phyloP scores from a whole-genome alignment of 805 yeast genomes.

The Nakazawaea ambrosiae region DNA sequence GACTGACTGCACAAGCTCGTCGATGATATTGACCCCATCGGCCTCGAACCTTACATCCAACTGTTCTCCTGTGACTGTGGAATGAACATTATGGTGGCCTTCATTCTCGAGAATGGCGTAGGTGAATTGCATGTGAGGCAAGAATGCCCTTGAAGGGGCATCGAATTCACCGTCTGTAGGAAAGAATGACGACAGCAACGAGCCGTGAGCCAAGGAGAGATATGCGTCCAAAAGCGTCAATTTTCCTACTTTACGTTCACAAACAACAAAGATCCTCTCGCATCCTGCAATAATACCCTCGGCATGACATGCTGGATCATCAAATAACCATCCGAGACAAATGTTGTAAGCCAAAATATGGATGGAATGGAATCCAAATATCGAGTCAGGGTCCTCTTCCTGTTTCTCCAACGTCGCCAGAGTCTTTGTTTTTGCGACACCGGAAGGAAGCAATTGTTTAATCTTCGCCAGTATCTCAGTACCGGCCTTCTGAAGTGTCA shows the following conservation, averaged over 20 bases:
- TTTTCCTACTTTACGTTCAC: constrained; percentile 57
- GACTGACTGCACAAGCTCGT: constrained; percentile 41
- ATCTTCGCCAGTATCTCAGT: not conserved
- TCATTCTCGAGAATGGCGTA: constrained; percentile 28
- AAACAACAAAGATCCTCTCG: constrained; percentile 60
- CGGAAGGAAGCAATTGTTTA: not conserved
- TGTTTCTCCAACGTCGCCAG: constrained; percentile 11
- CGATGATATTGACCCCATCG: constrained; percentile 46
- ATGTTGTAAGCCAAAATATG: constrained; percentile 57
- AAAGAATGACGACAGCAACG: constrained; percentile 40
- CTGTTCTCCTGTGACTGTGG: constrained; percentile 59
- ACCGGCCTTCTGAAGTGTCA: constrained; percentile 28
- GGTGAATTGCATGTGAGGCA: constrained; percentile 60
- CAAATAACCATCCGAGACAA: constrained; percentile 76
- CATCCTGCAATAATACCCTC: constrained; percentile 82
- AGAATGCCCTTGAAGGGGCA: constrained; percentile 53
- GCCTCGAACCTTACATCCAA: constrained; percentile 61
- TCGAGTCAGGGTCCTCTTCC: constrained; percentile 7
- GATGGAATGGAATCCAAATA: constrained; percentile 38
- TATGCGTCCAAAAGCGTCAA: constrained; percentile 64
- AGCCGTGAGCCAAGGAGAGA: constrained; percentile 64
- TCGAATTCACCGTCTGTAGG: constrained; percentile 37
- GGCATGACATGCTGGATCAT: constrained; percentile 26
- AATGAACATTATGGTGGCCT: constrained; percentile 29
- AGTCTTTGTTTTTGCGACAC: not conserved